Percentiles rank a stretch among this genome's conserved stretches.
These are phyloP conservation scores for Odonthalia washingtoniensis DNA, from an alignment of 31 red algal genomes.

Conservation along the genomic window DNA sequence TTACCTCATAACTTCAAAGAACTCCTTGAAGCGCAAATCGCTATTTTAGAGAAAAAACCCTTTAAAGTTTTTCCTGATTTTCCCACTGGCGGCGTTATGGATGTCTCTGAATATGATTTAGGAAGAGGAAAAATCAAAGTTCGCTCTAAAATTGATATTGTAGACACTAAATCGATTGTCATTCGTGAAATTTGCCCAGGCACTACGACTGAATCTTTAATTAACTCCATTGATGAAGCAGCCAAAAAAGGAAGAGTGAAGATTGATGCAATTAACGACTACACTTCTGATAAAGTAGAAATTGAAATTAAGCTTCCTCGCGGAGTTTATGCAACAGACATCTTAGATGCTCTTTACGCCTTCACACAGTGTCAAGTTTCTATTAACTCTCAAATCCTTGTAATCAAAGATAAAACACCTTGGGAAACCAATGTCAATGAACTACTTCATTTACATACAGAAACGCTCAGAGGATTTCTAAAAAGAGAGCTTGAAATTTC, in stretches of 20 bases:
- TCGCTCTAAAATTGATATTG: slow-evolving; percentile 19
- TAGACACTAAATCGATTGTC: background rate
- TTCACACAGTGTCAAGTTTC: slow-evolving; percentile 23
- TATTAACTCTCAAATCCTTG: background rate
- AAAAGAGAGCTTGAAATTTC: slow-evolving; percentile 23
- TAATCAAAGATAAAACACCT: slow-evolving; percentile 31
- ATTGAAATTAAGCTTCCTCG: slow-evolving; percentile 16
- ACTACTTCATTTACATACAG: slow-evolving; percentile 5
- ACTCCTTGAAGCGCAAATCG: slow-evolving; percentile 16
- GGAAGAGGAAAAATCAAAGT: slow-evolving; percentile 7
- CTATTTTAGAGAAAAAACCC: background rate
- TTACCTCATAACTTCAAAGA: slow-evolving; percentile 36
- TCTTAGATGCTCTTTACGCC: slow-evolving; percentile 23
- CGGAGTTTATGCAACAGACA: slow-evolving; percentile 1
- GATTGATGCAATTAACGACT: slow-evolving; percentile 22
- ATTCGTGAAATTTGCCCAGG: slow-evolving; percentile 25
- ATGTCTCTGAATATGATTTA: slow-evolving; percentile 14
- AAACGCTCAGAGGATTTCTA: background rate
- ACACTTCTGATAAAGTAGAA: slow-evolving; percentile 25
- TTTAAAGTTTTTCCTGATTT: slow-evolving; percentile 38
- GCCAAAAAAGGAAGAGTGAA: slow-evolving; percentile 24
- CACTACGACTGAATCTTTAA: slow-evolving; percentile 22
- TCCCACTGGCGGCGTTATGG: slow-evolving; percentile 2
- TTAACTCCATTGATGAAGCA: slow-evolving; percentile 10
- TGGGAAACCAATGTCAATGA: background rate